These are phyloP conservation scores for Candida chauliodis DNA, from an alignment of 805 yeast genomes.

Conservation along the genomic window DNA sequence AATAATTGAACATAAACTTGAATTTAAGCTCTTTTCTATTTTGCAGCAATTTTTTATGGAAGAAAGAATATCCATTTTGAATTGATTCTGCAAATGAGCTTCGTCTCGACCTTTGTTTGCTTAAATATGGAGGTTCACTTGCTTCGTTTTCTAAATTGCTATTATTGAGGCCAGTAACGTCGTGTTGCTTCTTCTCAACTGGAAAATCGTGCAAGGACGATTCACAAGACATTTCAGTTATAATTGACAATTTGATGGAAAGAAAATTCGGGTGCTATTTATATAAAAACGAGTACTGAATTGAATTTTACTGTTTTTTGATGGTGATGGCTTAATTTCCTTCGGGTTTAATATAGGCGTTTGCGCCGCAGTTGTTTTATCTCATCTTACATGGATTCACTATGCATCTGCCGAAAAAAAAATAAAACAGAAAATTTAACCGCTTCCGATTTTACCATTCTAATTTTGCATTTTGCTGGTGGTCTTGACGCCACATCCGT, in stretches of 20 bases:
- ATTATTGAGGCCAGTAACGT: not conserved
- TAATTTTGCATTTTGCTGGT: too few species aligned
- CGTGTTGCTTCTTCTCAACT: not conserved
- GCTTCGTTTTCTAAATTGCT: not conserved
- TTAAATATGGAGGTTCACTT: not conserved
- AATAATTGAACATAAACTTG: constrained; percentile 19
- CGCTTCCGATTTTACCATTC: too few species aligned
- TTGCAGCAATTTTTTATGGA: constrained; percentile 21
- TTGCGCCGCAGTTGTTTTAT: too few species aligned
- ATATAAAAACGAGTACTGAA: too few species aligned
- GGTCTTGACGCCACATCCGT: too few species aligned
- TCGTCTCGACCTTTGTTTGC: constrained; percentile 1
- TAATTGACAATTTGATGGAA: too few species aligned
- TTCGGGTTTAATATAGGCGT: not conserved
- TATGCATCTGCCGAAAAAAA: too few species aligned
- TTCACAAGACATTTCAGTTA: not conserved
- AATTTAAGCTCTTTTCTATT: constrained; percentile 18
- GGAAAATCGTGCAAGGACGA: not conserved
- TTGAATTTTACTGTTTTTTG: too few species aligned
- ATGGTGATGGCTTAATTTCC: not conserved
- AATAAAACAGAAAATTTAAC: too few species aligned
- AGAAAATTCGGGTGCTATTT: too few species aligned
- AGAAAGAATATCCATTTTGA: constrained; percentile 24
- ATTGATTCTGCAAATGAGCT: constrained; percentile 1
- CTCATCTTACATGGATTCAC: too few species aligned